These are phyloP conservation scores for Allomyces macrogynus DNA, from an alignment of 192 early-diverging fungal genomes.

Conservation along the genomic window DNA sequence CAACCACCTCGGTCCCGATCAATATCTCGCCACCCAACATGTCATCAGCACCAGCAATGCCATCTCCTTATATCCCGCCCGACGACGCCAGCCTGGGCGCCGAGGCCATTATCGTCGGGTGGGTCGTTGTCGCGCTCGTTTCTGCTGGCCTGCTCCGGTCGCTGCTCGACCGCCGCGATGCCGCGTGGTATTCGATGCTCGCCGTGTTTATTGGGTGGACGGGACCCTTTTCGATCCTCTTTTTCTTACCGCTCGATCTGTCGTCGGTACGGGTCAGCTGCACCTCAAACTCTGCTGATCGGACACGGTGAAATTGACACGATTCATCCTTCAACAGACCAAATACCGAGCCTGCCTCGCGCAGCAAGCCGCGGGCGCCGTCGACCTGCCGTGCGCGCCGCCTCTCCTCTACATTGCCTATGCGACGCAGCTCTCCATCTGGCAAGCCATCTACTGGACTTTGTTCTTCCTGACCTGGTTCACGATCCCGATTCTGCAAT, in stretches of 20 bases:
- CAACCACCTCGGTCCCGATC: too few relatives aligned
- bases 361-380: not conserved
- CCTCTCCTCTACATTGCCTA: not conserved
- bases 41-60: too few relatives aligned
- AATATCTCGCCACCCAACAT: too few relatives aligned
- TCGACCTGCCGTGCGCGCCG: not conserved
- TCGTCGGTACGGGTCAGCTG: not conserved
- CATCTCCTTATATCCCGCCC: too few relatives aligned
- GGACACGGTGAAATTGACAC: too few relatives aligned
- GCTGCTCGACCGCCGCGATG: too few relatives aligned
- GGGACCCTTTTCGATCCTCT: not conserved
- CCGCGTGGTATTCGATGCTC: not conserved
- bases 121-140: too few relatives aligned
- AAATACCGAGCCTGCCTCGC: not conserved
- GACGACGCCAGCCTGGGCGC: too few relatives aligned
- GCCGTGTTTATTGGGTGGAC: not conserved
- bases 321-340: not conserved
- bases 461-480: constrained; percentile 18
- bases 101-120: too few relatives aligned
- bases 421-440: not conserved
- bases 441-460: not conserved
- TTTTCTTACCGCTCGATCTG: not conserved
- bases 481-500: constrained; percentile 60
- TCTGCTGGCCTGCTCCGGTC: too few relatives aligned
- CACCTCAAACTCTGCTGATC: too few relatives aligned